Evolutionary conservation across 371 early-diverging fungal species (phyloP), one percentile per base, ranked within the genome.

Genomic region (Mucor racemosus): DNA sequence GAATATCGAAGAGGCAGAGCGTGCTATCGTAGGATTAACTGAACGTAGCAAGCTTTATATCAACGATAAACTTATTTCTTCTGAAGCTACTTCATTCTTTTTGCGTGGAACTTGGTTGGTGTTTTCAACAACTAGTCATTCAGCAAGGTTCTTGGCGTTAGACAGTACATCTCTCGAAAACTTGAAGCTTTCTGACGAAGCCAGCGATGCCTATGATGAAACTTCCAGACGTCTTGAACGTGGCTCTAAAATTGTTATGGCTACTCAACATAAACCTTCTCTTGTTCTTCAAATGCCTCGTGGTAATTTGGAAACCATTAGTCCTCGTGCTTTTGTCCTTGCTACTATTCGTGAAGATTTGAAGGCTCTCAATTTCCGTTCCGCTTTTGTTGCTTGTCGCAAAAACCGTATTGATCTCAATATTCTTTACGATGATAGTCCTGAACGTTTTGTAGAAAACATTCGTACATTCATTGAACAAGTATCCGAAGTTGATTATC

Each of bases 271-370:
- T 34, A 90, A 86, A 62, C 90, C 90, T 5, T 81, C 81, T 57
- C 79, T 98, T 15, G 85, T 98, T 1, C 76, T 98, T 64, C 97
- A 98, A 66, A 96, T 97, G 96, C 98, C 97, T 14, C 90, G 98
- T 21, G 99, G 99, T 35, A 99, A 99, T 64, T 78, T 98, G 56
- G 99, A 99, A 76, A 97, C 98, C 0, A 85, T 99, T n/a, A 85
- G 87, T 33, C 99, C 99, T 5, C 89, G 98, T 7, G 94, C 97
- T 1, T 79, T 99, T 73, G 96, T 97, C 0, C 78, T 98, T 17
- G 86, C 93, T 0, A 77, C 86, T 7, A 91, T 97, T n/a, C 85
- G 94, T 7, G 84, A 90, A 41, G 75, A 84, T 11, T 61, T 97
- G 33, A 86, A 91, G 62, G 75, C 81, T n/a, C 70, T 81, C 21